phyloP scores from a whole-genome alignment of 768 basidiomycete genomes.

The Mycena sanguinolenta region DNA sequence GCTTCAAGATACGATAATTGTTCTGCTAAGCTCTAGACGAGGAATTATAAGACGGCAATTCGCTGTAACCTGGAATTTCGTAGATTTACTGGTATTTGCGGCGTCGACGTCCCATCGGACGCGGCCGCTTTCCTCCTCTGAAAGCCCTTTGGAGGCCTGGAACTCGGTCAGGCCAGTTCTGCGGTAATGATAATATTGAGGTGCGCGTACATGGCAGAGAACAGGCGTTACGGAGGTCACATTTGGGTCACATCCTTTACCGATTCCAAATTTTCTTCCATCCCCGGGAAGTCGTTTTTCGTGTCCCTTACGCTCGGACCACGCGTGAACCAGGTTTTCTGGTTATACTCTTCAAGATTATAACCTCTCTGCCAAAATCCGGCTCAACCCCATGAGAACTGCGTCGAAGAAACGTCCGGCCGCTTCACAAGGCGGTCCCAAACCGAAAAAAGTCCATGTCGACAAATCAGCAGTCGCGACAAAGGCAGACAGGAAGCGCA shows the following conservation, averaged over 20 bases:
- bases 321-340: background rate
- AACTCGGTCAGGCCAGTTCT: constrained; percentile 11
- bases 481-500: constrained; percentile 67
- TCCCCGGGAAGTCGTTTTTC: background rate
- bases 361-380: background rate
- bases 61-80: background rate
- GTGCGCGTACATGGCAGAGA: constrained; percentile 12
- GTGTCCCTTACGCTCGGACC: background rate
- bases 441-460: constrained; percentile 66
- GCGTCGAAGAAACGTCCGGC: constrained; percentile 65
- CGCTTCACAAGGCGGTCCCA: constrained; percentile 59
- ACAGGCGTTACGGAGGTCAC: background rate
- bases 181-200: background rate
- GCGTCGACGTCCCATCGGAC: constrained; percentile 60
- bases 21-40: constrained; percentile 76
- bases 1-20: constrained; percentile 79
- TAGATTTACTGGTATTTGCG: constrained; percentile 55
- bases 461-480: constrained; percentile 46
- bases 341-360: background rate
- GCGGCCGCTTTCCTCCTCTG: constrained; percentile 54
- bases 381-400: constrained; percentile 50
- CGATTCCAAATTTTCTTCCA: constrained; percentile 23
- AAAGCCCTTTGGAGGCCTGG: constrained; percentile 36
- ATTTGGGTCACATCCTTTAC: constrained; percentile 9
- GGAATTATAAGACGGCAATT: background rate